phyloP scores from a whole-genome alignment of 176 grass and related monocot genomes.

The Themeda triandra region DNA sequence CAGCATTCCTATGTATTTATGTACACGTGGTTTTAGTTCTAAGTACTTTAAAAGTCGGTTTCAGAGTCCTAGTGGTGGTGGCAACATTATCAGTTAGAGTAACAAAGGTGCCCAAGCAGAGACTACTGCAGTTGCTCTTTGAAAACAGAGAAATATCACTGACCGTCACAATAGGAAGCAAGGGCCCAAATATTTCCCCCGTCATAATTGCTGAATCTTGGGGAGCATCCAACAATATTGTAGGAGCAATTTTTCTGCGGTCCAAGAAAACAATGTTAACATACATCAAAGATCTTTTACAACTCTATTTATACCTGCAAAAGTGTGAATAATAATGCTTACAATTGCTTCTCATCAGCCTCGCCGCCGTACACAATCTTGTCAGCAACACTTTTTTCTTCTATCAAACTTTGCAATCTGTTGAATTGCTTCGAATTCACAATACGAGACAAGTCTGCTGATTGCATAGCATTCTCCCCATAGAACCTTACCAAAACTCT shows the following conservation, averaged over 20 bases:
- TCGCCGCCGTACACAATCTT: slow-evolving; percentile 75
- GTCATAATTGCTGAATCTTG: slow-evolving; percentile 68
- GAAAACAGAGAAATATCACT: slow-evolving; percentile 10
- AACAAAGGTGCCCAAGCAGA: too few species aligned
- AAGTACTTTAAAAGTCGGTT: too few species aligned
- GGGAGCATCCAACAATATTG: slow-evolving; percentile 72
- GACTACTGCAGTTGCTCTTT: too few species aligned
- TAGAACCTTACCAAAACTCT: slow-evolving; percentile 71
- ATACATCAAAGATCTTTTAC: not conserved
- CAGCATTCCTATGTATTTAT: too few species aligned
- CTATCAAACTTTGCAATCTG: slow-evolving; percentile 55
- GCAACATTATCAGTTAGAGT: too few species aligned
- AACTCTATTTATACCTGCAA: not conserved
- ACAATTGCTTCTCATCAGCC: slow-evolving; percentile 64
- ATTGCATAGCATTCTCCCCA: slow-evolving; percentile 68
- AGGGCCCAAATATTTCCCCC: slow-evolving; percentile 75
- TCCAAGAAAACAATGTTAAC: not conserved
- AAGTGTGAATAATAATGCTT: slow-evolving; percentile 20
- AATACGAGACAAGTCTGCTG: slow-evolving; percentile 75
- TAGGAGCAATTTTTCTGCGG: slow-evolving; percentile 79
- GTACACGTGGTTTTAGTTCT: too few species aligned
- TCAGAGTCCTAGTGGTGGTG: too few species aligned
- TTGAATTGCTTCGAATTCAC: slow-evolving; percentile 71
- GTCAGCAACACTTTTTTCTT: slow-evolving; percentile 58
- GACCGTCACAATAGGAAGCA: slow-evolving; percentile 84